phyloP scores from a whole-genome alignment of 192 early-diverging fungal genomes.

The Coemansia nantahalensis region DNA sequence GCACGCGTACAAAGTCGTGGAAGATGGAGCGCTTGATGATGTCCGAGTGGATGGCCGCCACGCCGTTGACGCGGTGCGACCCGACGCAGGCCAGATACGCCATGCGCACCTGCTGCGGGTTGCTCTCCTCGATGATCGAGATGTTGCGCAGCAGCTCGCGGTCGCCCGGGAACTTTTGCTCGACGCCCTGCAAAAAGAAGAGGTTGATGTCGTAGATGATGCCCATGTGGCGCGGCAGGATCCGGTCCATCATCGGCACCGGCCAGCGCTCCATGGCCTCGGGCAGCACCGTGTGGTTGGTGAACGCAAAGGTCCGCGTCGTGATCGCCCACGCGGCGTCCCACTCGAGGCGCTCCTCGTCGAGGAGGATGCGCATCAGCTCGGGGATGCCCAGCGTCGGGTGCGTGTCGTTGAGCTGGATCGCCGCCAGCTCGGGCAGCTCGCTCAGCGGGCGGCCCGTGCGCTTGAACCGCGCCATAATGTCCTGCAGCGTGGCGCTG shows the following conservation, averaged over 20 bases:
- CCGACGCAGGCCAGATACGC: constrained; percentile 93
- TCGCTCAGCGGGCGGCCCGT: constrained; percentile 76
- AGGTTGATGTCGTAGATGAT: constrained; percentile 99
- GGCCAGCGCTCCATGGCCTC: constrained; percentile 99
- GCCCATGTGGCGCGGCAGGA: constrained; percentile 96
- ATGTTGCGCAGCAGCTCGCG: constrained; percentile 80
- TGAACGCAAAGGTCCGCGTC: constrained; percentile 91
- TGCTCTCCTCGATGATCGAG: constrained; percentile 92
- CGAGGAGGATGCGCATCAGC: constrained; percentile 88
- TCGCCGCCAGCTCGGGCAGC: constrained; percentile 90
- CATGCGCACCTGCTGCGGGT: constrained; percentile 96
- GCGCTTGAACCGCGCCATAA: constrained; percentile 93
- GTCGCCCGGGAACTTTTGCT: constrained; percentile 81
- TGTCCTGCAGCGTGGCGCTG: constrained; percentile 83
- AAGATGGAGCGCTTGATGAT: constrained; percentile 83
- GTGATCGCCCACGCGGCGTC: constrained; percentile 93
- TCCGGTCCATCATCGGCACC: constrained; percentile 87
- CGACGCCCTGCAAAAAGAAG: constrained; percentile 95
- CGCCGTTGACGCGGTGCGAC: constrained; percentile 95
- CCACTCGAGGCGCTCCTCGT: constrained; percentile 89
- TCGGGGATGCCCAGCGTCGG: constrained; percentile 94
- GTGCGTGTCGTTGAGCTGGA: constrained; percentile 98
- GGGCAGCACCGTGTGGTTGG: constrained; percentile 98
- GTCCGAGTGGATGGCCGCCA: constrained; percentile 84
- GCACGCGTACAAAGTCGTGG: constrained; percentile 86